These are phyloP conservation scores for Cyclotella choctawhatcheeana DNA, from an alignment of 108 stramenopile genomes.

Conservation along the genomic window DNA sequence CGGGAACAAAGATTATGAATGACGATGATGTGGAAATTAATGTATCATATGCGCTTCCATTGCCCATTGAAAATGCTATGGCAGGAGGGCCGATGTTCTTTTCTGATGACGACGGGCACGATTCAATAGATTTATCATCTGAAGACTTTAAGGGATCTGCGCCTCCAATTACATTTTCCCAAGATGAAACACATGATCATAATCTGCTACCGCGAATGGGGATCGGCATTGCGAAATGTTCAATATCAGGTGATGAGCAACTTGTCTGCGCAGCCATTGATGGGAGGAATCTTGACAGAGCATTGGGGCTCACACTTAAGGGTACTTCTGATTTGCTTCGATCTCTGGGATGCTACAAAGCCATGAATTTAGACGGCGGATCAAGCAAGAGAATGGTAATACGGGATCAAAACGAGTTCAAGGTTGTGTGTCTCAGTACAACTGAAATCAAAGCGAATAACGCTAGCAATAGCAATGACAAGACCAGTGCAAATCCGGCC, in stretches of 20 bases:
- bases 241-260: conserved; percentile 16
- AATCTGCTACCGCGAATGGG: conserved; percentile 54
- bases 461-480: background rate
- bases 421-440: conserved; percentile 42
- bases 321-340: conserved; percentile 37
- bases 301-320: conserved; percentile 36
- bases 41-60: conserved; percentile 16
- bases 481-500: background rate
- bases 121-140: conserved; percentile 19
- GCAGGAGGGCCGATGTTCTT: conserved; percentile 49
- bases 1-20: background rate
- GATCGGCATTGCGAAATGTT: conserved; percentile 28
- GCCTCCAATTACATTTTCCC: conserved; percentile 47
- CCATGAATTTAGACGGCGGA: conserved; percentile 51
- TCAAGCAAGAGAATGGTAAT: conserved; percentile 48
- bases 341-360: conserved; percentile 37
- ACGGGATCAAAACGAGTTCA: conserved; percentile 15
- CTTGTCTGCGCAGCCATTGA: conserved; percentile 41
- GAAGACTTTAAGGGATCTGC: conserved; percentile 47
- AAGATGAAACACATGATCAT: conserved; percentile 52
- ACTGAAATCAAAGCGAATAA: conserved; percentile 38
- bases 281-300: conserved; percentile 43
- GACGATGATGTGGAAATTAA: conserved; percentile 9
- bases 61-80: conserved; percentile 27
- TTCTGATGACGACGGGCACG: conserved; percentile 11